Evolutionary conservation across 352 stramenopile genomes (phyloP).

Genomic region (Phytophthora syringae): DNA sequence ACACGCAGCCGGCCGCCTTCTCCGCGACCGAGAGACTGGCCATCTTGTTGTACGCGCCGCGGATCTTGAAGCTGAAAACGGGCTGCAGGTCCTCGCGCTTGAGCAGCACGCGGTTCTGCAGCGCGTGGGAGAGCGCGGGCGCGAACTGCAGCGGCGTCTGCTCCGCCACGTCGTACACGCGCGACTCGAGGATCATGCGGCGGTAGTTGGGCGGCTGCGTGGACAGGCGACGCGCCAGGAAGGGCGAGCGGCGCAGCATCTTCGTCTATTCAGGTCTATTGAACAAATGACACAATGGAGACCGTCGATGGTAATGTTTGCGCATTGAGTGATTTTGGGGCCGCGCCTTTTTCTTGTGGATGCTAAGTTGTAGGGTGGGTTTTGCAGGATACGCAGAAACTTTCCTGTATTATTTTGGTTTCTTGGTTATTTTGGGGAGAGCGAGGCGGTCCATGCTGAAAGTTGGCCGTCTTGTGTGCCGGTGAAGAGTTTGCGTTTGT

Average conservation of each 20-base stretch:
- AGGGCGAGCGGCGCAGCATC: constrained; percentile 24
- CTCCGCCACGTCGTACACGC: constrained; percentile 87
- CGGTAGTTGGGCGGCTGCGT: constrained; percentile 67
- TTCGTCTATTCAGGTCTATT: background rate
- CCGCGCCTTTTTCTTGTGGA: constrained; percentile 33
- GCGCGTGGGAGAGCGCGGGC: constrained; percentile 64
- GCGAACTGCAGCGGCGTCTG: constrained; percentile 85
- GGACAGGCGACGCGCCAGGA: constrained; percentile 24
- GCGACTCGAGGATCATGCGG: constrained; percentile 87
- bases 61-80: constrained; percentile 99
- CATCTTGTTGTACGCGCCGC: constrained; percentile 99
- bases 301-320: constrained; percentile 23
- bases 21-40: constrained; percentile 82
- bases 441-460: constrained; percentile 48
- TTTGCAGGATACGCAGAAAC: background rate
- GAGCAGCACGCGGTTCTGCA: constrained; percentile 87
- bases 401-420: background rate
- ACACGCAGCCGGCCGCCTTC: constrained; percentile 80
- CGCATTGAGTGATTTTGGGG: constrained; percentile 17
- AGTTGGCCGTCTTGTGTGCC: constrained; percentile 62
- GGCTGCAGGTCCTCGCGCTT: constrained; percentile 98
- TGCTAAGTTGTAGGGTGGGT: constrained; percentile 5
- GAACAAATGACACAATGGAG: constrained; percentile 17
- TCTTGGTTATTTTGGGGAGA: constrained; percentile 5
- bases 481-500: constrained; percentile 72